Evolutionary conservation across 805 yeast species (phyloP).

Genomic region (Metschnikowia dekortorum): DNA sequence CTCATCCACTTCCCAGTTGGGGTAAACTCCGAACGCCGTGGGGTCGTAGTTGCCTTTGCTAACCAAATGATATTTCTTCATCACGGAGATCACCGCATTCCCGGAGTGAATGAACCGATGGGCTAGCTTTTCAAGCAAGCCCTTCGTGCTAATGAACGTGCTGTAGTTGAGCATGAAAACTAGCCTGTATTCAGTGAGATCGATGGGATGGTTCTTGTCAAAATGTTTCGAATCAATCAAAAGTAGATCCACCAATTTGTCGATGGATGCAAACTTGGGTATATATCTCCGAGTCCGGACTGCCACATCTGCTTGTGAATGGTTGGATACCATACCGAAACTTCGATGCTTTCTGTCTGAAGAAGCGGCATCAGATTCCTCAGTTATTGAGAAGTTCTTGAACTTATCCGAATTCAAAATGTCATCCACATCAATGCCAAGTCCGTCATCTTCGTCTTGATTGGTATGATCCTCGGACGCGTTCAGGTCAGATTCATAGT

Average conservation of each 20-base stretch:
- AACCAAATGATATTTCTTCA: constrained; percentile 28
- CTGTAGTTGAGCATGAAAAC: constrained; percentile 40
- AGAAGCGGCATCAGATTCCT: constrained; percentile 13
- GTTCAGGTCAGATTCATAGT: neutral
- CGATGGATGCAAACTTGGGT: constrained; percentile 57
- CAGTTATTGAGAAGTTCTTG: constrained; percentile 22
- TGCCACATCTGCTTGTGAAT: constrained; percentile 1
- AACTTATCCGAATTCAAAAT: constrained; percentile 38
- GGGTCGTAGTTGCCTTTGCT: constrained; percentile 13
- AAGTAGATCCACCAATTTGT: constrained; percentile 72
- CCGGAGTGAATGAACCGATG: constrained; percentile 41
- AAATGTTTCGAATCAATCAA: constrained; percentile 66
- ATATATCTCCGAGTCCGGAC: constrained; percentile 16
- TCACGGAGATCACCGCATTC: constrained; percentile 41
- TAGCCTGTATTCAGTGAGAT: constrained; percentile 37
- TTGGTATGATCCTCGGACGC: neutral
- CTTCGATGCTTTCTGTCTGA: constrained; percentile 15
- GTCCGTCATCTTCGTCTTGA: constrained; percentile 26
- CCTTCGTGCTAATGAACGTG: constrained; percentile 37
- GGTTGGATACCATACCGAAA: constrained; percentile 19
- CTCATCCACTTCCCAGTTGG: constrained; percentile 53
- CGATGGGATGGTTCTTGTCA: constrained; percentile 33
- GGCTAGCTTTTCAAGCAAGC: constrained; percentile 36
- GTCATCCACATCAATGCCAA: constrained; percentile 42
- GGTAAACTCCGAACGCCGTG: constrained; percentile 31